Evolutionary conservation across 495 filamentous ascomycete genomes (phyloP), one percentile per base, ranked within the genome.

Genomic region (Hyaloscypha variabilis): DNA sequence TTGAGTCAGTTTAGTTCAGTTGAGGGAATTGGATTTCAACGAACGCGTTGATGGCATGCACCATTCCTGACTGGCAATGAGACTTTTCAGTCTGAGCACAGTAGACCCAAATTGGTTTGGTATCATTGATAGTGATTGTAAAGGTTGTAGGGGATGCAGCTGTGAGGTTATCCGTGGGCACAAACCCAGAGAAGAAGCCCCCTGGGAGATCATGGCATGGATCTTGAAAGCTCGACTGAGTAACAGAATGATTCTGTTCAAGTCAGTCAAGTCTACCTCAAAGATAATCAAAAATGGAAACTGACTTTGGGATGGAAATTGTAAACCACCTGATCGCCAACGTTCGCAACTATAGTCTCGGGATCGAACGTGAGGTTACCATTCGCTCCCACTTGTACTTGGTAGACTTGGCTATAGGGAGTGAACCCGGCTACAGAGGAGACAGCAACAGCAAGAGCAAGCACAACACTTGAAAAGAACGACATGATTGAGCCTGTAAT

Each of bases 21-120:
- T 46, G 39, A 17, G 4, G 13, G 39, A 36, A 46, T 14, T 46
- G 39, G 39, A 46, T 17, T 17, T 17, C 17, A 17, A 13, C 39
- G 6, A 4, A 46, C 24, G 69, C 58, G 60, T 72, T 72, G 50
- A 72, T 67, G 6, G 64, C 59, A 13, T 30, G 56, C 1, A 82
- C 81, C 88, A 91, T 91, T 23, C 88, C 88, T 30, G 66, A 72
- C 76, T 90, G 82, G 71, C 89, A 92, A 75, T 92, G 90, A 49
- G 76, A 80, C 51, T 74, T 79, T 67, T 83, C 79, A 21, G 82
- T 81, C 26, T 68, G 65, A 10, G 55, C 60, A 76, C 89, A 91
- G 74, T 90, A 92, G 63, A 86, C 77, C 87, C 88, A 91, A 60
- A 90, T 76, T 0, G 89, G 87, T 19, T 80, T 82, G 51, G 83